Evolutionary conservation across 495 filamentous ascomycete genomes (phyloP).

Genomic region (Terfezia claveryi): DNA sequence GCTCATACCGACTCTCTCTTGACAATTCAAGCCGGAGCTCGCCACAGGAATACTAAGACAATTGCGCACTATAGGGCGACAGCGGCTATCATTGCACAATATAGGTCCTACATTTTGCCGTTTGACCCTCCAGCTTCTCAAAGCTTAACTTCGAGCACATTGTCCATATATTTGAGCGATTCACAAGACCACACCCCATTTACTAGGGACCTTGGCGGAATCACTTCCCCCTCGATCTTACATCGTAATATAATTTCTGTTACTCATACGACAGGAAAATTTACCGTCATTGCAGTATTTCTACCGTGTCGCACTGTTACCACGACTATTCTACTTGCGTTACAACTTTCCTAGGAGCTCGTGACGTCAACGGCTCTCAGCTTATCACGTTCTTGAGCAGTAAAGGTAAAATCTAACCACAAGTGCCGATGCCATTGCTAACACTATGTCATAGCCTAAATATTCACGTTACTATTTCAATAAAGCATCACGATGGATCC

Average conservation of each 20-base stretch:
- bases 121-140: not conserved
- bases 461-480: not conserved
- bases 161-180: too few species aligned
- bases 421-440: not conserved
- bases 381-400: not conserved
- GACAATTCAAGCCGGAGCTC: not conserved
- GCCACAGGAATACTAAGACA: not conserved
- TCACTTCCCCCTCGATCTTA: too few species aligned
- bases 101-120: not conserved
- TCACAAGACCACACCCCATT: too few species aligned
- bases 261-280: too few species aligned
- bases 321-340: not conserved
- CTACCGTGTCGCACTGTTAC: too few species aligned
- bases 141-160: not conserved
- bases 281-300: too few species aligned
- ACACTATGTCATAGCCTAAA: not conserved
- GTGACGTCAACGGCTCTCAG: not conserved
- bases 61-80: not conserved
- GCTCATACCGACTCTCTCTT: too few species aligned
- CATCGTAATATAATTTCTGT: too few species aligned
- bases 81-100: not conserved
- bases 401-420: not conserved
- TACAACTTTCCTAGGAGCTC: not conserved
- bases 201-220: too few species aligned
- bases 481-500: slow-evolving; percentile 46